Evolutionary conservation across 805 yeast genomes (phyloP), one percentile per base, ranked within the genome.

Genomic region (Pachysolen tannophilus): DNA sequence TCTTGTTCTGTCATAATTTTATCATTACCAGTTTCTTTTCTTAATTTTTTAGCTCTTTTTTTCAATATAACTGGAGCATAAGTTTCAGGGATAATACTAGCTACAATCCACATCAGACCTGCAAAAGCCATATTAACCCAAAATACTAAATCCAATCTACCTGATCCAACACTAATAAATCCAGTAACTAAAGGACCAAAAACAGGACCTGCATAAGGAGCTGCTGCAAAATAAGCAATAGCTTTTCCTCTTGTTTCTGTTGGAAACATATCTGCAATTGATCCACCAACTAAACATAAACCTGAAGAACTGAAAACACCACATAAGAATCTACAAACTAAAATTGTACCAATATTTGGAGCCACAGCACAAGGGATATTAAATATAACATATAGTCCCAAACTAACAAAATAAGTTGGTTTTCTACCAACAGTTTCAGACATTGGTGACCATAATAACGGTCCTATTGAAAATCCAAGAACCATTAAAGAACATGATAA

Each of bases 51-150:
- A 16, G 95, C 94, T 53, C 79, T 73, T 34, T 52, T 67, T 49
- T 76, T 78, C 41, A 83, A 61, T 36, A 86, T 77, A 7, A 78
- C 85, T 7, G 95, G 95, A 3, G 92, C 83, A 56, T 79, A 83
- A 14, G 97, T 87, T 61, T 87, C 97, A n/a, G 96, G 97, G 20
- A 87, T 72, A 13, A 67, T 47, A 10, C 75, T 54, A 28, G 78
- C 67, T 15, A 70, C 43, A 21, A 86, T 63, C 82, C 88, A 81
- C 78, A 81, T 78, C 4, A 73, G 71, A 43, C 95, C 96, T 2
- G 92, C 83, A 60, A 87, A 84, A 4, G 88, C 94, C 84, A 87
- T 74, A 54, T 86, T 87, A 37, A 85, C 88, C 96, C 96, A 87
- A 43, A 82, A 74, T 51, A 87, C 72, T 26, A 84, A 55, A 30